These are phyloP conservation scores for Solanum hybrid DNA, from an alignment of 305 asterid species.

Conservation along the genomic window DNA sequence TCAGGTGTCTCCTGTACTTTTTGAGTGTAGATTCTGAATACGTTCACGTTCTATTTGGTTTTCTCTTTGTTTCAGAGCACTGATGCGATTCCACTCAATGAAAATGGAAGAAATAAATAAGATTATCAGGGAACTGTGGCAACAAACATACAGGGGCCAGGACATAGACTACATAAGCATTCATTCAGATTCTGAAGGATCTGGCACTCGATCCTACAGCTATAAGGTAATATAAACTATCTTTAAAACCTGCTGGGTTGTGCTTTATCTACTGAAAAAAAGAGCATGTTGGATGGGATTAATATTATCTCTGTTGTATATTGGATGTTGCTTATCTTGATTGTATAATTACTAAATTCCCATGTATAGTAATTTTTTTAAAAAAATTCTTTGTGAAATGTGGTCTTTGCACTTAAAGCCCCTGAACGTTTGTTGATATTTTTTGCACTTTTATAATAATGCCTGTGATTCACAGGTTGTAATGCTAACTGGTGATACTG, in stretches of 20 bases:
- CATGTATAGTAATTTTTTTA: neutral
- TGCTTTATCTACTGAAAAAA: neutral
- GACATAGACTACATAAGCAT: conserved; percentile 93
- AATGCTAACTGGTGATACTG: conserved; percentile 97
- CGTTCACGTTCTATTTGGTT: conserved; percentile 5
- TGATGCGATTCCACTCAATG: conserved; percentile 96
- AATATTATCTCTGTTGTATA: neutral
- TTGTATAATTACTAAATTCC: neutral
- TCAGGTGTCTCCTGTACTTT: neutral
- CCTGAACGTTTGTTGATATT: neutral
- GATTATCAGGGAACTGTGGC: conserved; percentile 96
- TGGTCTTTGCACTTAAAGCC: neutral
- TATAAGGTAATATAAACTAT: conserved; percentile 48
- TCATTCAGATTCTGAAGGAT: conserved; percentile 93
- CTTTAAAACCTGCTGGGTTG: neutral
- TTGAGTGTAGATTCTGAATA: neutral
- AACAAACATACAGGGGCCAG: conserved; percentile 98
- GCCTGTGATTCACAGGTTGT: conserved; percentile 45
- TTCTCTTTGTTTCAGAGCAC: conserved; percentile 50
- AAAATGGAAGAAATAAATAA: conserved; percentile 99
- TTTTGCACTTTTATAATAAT: neutral
- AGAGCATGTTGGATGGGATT: neutral
- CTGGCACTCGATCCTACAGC: conserved; percentile 97
- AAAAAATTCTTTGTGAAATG: neutral
- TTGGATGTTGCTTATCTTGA: neutral